These are phyloP conservation scores for Calocera viscosa DNA, from an alignment of 768 basidiomycete species.

Conservation along the genomic window DNA sequence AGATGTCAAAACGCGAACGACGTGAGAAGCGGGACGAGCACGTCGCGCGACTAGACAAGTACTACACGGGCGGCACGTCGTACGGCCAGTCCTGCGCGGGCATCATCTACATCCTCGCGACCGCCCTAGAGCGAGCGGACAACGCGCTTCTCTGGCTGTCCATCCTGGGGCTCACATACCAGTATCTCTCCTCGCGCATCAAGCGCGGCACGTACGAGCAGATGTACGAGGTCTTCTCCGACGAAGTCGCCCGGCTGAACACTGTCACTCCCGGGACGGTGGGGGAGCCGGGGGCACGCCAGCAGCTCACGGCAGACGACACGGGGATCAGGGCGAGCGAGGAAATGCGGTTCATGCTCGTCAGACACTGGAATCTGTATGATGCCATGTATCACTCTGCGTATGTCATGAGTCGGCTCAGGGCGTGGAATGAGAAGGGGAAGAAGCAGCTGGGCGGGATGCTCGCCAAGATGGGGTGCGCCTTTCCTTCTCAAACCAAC, in stretches of 20 bases:
- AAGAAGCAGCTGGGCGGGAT: conserved; percentile 79
- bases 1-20: conserved; percentile 48
- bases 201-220: conserved; percentile 75
- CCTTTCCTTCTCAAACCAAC: conserved; percentile 8
- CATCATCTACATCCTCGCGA: conserved; percentile 80
- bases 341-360: conserved; percentile 87
- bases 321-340: conserved; percentile 66
- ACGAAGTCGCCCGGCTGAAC: conserved; percentile 89
- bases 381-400: conserved; percentile 97
- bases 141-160: conserved; percentile 92
- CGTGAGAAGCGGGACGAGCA: conserved; percentile 58
- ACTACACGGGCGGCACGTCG: conserved; percentile 76
- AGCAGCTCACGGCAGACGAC: conserved; percentile 53
- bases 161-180: conserved; percentile 83
- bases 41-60: conserved; percentile 54
- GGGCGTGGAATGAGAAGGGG: conserved; percentile 93
- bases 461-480: conserved; percentile 96
- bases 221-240: conserved; percentile 65
- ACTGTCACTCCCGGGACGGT: conserved; percentile 35
- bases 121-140: conserved; percentile 80
- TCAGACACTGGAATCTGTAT: conserved; percentile 95
- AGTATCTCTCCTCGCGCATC: conserved; percentile 80
- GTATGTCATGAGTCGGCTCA: conserved; percentile 88
- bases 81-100: conserved; percentile 83
- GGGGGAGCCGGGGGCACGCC: background rate